phyloP scores from a whole-genome alignment of 768 basidiomycete species.

The Termitomyces sp. region DNA sequence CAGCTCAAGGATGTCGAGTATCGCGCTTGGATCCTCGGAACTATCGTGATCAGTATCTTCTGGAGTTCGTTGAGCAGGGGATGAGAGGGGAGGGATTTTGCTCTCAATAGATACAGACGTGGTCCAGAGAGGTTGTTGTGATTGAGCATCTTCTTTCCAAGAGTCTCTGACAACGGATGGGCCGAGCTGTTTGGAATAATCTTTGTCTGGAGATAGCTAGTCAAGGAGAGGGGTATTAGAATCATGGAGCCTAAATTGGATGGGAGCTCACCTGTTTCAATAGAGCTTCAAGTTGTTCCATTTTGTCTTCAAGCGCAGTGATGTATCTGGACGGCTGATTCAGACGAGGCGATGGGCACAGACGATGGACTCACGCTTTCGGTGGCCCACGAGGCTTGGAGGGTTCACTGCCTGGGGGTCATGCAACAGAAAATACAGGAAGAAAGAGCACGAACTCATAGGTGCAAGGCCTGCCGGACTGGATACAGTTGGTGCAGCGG shows the following conservation, averaged over 20 bases:
- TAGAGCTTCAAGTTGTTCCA: slow-evolving; percentile 55
- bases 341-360: slow-evolving; percentile 1
- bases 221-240: neutral
- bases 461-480: slow-evolving; percentile 51
- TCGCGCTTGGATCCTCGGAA: slow-evolving; percentile 21
- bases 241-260: neutral
- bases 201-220: slow-evolving; percentile 61
- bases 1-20: slow-evolving; percentile 35
- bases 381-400: slow-evolving; percentile 68
- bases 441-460: slow-evolving; percentile 46
- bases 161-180: slow-evolving; percentile 61
- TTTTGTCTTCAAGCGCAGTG: slow-evolving; percentile 54
- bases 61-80: slow-evolving; percentile 8
- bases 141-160: slow-evolving; percentile 42
- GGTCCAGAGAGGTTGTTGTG: slow-evolving; percentile 6
- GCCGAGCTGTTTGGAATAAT: slow-evolving; percentile 64
- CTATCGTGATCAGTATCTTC: slow-evolving; percentile 23
- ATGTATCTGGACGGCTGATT: slow-evolving; percentile 43
- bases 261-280: slow-evolving; percentile 43
- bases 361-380: slow-evolving; percentile 51
- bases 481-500: slow-evolving; percentile 57
- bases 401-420: slow-evolving; percentile 41
- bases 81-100: neutral
- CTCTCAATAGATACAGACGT: neutral
- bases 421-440: neutral